These are phyloP conservation scores for Parietichytrium sp. DNA, from an alignment of 108 stramenopile species.

Conservation along the genomic window DNA sequence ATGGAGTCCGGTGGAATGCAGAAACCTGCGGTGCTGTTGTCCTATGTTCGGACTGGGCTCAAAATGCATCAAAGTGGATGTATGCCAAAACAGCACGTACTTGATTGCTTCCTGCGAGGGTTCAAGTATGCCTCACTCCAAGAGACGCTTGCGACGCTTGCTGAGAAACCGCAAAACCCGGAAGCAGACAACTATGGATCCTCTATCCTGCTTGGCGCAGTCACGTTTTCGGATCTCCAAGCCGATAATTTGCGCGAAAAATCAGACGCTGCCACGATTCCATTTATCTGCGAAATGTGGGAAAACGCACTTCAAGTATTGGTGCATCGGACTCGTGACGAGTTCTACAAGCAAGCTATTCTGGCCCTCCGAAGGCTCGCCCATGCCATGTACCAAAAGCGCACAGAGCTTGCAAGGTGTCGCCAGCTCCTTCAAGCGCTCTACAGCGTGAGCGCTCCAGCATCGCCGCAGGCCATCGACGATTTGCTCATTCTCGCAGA, in stretches of 20 bases:
- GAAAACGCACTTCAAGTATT: background rate
- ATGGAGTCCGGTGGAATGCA: conserved; percentile 12
- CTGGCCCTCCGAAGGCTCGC: background rate
- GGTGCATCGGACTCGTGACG: background rate
- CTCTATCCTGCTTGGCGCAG: background rate
- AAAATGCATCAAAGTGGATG: background rate
- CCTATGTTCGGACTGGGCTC: conserved; percentile 28
- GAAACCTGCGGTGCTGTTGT: background rate
- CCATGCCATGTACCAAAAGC: background rate
- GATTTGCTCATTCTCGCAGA: background rate
- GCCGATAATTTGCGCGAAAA: background rate
- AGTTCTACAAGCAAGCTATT: background rate
- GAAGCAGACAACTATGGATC: background rate
- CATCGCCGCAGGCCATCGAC: background rate
- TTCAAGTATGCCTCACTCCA: background rate
- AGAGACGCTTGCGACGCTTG: background rate
- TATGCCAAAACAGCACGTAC: background rate
- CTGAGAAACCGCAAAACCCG: background rate
- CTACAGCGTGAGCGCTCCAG: background rate
- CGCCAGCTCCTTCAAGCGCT: background rate
- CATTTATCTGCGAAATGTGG: background rate
- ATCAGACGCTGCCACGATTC: background rate
- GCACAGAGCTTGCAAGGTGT: background rate
- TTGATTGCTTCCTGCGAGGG: background rate
- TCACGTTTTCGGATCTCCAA: background rate